These are phyloP conservation scores for Colletotrichum sp. DNA, from an alignment of 2,329 filamentous ascomycete genomes.

Conservation along the genomic window DNA sequence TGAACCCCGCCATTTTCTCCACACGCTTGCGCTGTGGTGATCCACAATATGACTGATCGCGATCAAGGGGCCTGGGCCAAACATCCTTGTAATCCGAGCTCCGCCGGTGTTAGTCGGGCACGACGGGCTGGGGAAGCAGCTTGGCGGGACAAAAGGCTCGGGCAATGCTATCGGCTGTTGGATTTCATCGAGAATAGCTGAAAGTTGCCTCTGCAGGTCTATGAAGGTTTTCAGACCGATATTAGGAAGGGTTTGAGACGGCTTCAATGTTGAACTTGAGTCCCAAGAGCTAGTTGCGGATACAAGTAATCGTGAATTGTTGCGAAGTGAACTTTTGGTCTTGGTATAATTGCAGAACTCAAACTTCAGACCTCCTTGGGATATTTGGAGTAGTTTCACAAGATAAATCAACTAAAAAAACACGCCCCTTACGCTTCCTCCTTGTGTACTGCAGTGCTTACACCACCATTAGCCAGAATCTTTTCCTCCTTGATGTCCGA, in stretches of 20 bases:
- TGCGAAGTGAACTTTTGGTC: background rate
- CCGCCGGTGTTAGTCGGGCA: conserved; percentile 1
- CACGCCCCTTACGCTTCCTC: background rate
- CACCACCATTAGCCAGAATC: background rate
- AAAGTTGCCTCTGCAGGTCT: background rate
- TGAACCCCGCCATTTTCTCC: conserved; percentile 10
- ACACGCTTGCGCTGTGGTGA: background rate
- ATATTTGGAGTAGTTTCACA: background rate
- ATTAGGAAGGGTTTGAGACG: background rate
- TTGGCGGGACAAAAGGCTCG: background rate
- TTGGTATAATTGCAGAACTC: background rate
- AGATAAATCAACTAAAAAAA: background rate
- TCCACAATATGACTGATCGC: background rate
- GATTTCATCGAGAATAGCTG: background rate
- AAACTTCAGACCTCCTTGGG: fast-evolving
- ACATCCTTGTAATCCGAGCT: background rate
- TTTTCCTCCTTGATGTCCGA: conserved; percentile 4
- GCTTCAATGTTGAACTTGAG: background rate
- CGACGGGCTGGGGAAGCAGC: background rate
- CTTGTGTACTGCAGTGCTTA: background rate
- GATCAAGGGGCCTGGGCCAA: background rate
- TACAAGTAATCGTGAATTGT: fast-evolving
- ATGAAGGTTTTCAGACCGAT: background rate
- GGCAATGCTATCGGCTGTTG: background rate
- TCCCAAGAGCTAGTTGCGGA: background rate